phyloP scores from a whole-genome alignment of 2,329 filamentous ascomycete species.

The Alternaria metachromatica region DNA sequence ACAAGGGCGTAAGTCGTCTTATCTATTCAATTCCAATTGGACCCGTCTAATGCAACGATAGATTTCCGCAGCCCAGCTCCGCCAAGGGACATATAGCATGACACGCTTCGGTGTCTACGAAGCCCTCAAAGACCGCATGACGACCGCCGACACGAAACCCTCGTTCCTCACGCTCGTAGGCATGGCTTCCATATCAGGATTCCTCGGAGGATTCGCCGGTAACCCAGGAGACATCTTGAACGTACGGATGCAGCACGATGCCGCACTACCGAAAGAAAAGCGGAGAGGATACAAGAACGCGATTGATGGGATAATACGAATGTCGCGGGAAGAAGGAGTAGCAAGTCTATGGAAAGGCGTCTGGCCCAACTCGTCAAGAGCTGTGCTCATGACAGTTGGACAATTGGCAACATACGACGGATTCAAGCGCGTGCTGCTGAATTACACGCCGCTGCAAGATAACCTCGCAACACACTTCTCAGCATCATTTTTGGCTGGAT shows the following conservation, averaged over 20 bases:
- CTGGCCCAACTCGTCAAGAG: conserved; percentile 80
- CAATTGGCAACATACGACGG: conserved; percentile 86
- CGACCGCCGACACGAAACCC: conserved; percentile 60
- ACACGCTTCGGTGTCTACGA: conserved; percentile 97
- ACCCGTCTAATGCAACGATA: conserved; percentile 35
- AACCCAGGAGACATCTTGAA: conserved; percentile 97
- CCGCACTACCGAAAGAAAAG: conserved; percentile 73
- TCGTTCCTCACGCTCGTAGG: conserved; percentile 79
- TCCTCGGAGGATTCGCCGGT: conserved; percentile 86
- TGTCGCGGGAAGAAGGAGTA: conserved; percentile 84
- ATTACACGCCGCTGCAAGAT: conserved; percentile 69
- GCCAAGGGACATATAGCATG: conserved; percentile 92
- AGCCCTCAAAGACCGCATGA: conserved; percentile 78
- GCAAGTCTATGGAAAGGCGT: conserved; percentile 81
- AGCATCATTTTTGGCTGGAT: conserved; percentile 77
- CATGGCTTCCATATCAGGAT: conserved; percentile 83
- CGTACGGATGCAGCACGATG: conserved; percentile 96
- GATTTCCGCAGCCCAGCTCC: conserved; percentile 88
- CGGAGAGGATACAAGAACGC: conserved; percentile 90
- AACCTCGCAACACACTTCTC: conserved; percentile 79
- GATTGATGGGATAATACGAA: conserved; percentile 82
- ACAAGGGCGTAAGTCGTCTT: conserved; percentile 71
- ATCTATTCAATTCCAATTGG: not conserved
- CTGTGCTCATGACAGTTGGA: conserved; percentile 85
- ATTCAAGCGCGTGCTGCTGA: conserved; percentile 75